A percentile compares a stretch with the other conserved stretches of the same genome.
Evolutionary conservation across 345 rosid genomes (phyloP).

Genomic region (Microcos paniculata): DNA sequence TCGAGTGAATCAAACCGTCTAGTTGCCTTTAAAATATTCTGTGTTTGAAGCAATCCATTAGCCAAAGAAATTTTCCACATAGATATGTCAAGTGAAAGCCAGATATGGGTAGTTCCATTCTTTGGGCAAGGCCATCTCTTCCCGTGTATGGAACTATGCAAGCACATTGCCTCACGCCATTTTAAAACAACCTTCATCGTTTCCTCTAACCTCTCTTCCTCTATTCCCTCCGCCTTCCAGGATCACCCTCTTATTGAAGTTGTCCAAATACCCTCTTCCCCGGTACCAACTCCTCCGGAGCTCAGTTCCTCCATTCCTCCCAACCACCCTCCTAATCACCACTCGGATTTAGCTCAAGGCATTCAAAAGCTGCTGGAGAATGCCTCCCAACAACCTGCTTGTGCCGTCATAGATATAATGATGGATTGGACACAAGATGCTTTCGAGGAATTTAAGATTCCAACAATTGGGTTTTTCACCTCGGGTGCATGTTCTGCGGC

Average conservation of each 20-base stretch:
- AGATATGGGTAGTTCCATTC: conserved; percentile 33
- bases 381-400: conserved; percentile 15
- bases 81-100: conserved; percentile 5
- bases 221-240: conserved; percentile 29
- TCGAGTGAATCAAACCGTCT: background rate
- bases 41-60: background rate
- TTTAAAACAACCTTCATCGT: conserved; percentile 29
- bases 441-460: conserved; percentile 29
- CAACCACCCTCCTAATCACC: background rate
- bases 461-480: conserved; percentile 39
- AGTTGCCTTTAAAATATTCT: background rate
- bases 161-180: conserved; percentile 31
- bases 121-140: conserved; percentile 51
- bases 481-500: conserved; percentile 51
- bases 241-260: conserved; percentile 30
- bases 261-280: conserved; percentile 14
- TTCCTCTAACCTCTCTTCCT: conserved; percentile 34
- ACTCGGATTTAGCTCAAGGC: conserved; percentile 1
- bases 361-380: conserved; percentile 3
- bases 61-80: background rate
- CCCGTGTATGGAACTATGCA: conserved; percentile 40
- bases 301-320: background rate
- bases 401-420: conserved; percentile 44
- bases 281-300: conserved; percentile 11
- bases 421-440: conserved; percentile 36